Evolutionary conservation across 2,329 filamentous ascomycete species (phyloP), one percentile per base, ranked within the genome.

Genomic region (Aspergillus fumigatiaffinis): DNA sequence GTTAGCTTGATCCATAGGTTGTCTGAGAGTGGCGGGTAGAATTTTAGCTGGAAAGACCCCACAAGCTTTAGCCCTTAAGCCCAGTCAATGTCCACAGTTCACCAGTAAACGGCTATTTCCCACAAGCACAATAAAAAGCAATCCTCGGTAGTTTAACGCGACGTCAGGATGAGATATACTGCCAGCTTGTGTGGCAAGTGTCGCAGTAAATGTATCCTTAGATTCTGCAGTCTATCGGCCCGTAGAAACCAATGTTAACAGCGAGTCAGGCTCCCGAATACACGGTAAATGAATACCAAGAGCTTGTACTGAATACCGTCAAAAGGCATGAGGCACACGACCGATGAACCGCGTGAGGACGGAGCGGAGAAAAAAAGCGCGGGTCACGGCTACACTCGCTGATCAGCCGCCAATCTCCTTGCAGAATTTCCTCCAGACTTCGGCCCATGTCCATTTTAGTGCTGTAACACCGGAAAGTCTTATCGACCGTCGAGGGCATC

Each of bases 371-470:
- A 23, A 47, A 47, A 25, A 47, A 26, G 21, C 21, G 44, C 10
- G 44, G 12, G 10, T 17, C 21, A 47, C 21, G 44, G 44, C 44
- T 47, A 47, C 44, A 47, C n/a, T 52, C 14, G 32, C 32, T 49
- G 52, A 51, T 57, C 55, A 17, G 26, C 41, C 44, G 38, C 56
- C 56, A 58, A 58, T 53, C 41, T 47, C 25, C 41, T 20, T 47
- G 21, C 20, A 47, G 44, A 47, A 14, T 26, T 5, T 35, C 20
- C 9, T 23, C 8, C 4, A 14, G 8, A 47, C 20, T 12, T 26
- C 12, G 44, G 21, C 21, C 44, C 44, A 47, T 6, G 44, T 12
- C 21, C 10, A 2, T 25, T 47, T 47, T 47, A 47, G 44, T 7
- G 21, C 12, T 47, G 21, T 47, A 47, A 47, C 44, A 47, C 32